These are phyloP conservation scores for Diplodia mutila DNA, from an alignment of 2,329 filamentous ascomycete genomes.

Conservation along the genomic window DNA sequence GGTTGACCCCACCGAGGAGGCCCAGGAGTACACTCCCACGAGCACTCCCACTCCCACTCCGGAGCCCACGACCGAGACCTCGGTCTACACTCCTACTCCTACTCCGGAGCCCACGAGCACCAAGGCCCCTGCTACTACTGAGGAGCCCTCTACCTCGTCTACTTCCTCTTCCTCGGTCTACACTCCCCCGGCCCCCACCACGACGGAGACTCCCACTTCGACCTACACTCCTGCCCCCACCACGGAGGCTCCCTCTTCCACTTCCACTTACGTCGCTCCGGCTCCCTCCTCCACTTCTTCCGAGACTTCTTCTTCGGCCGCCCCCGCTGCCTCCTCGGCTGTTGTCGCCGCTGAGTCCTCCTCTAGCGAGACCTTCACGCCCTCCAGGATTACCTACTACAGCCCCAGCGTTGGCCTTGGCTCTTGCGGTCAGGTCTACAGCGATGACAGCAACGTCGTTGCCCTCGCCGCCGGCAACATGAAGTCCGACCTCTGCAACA, in stretches of 20 bases:
- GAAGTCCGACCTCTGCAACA: conserved; percentile 42
- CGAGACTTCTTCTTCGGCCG: neutral
- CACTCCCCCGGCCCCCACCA: neutral
- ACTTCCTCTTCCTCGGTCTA: neutral
- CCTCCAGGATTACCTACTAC: conserved; percentile 38
- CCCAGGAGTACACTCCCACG: conserved; percentile 32
- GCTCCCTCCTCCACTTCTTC: too few species aligned
- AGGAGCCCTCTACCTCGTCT: neutral
- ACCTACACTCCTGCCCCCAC: conserved; percentile 25
- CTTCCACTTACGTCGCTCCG: conserved; percentile 20
- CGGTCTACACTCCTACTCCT: conserved; percentile 32
- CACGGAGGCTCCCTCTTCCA: conserved; percentile 15
- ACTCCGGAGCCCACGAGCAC: conserved; percentile 28
- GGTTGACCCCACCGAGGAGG: conserved; percentile 30
- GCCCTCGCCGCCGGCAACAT: conserved; percentile 37
- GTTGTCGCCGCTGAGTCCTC: conserved; percentile 18
- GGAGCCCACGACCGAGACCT: conserved; percentile 27
- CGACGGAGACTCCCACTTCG: neutral
- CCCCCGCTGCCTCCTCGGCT: conserved; percentile 3
- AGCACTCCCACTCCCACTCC: conserved; percentile 32
- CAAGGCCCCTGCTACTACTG: too few species aligned
- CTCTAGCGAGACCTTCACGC: neutral
- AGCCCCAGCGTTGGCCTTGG: conserved; percentile 35
- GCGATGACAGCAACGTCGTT: conserved; percentile 34
- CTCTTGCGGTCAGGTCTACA: conserved; percentile 37